Conservation (phyloP, 441 rosid genomes). For the Pelargonium australe region DNA sequence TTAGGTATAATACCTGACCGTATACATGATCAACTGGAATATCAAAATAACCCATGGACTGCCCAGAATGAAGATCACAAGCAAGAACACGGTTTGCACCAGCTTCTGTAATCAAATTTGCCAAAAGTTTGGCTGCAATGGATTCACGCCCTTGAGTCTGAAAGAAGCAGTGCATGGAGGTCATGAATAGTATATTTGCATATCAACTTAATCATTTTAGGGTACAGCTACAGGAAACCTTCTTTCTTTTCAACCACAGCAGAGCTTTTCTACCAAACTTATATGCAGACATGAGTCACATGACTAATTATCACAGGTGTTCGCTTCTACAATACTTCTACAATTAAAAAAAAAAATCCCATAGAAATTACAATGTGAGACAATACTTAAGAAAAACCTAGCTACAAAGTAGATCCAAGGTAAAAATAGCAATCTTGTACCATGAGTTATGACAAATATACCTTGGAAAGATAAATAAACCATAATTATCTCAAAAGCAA, state of each 20-base stretch:
- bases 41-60: constrained; percentile 97
- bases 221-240: background rate
- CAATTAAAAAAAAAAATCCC: background rate
- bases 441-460: background rate
- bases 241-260: background rate
- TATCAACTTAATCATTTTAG: background rate
- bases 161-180: constrained; percentile 18
- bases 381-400: background rate
- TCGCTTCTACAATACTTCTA: background rate
- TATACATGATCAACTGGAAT: constrained; percentile 95
- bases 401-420: background rate
- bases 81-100: constrained; percentile 96
- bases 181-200: constrained; percentile 7
- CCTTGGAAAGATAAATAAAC: too few species aligned
- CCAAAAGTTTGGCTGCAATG: constrained; percentile 81
- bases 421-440: background rate
- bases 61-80: constrained; percentile 98
- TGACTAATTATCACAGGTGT: background rate
- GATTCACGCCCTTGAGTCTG: constrained; percentile 98
- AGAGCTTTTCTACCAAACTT: background rate
- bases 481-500: too few species aligned
- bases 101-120: constrained; percentile 68
- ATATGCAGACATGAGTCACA: background rate
- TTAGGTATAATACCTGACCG: constrained; percentile 56
- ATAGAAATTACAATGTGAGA: background rate